Evolutionary conservation across 805 yeast genomes (phyloP), one percentile per base, ranked within the genome.

Genomic region (Wickerhamomyces chambardii): DNA sequence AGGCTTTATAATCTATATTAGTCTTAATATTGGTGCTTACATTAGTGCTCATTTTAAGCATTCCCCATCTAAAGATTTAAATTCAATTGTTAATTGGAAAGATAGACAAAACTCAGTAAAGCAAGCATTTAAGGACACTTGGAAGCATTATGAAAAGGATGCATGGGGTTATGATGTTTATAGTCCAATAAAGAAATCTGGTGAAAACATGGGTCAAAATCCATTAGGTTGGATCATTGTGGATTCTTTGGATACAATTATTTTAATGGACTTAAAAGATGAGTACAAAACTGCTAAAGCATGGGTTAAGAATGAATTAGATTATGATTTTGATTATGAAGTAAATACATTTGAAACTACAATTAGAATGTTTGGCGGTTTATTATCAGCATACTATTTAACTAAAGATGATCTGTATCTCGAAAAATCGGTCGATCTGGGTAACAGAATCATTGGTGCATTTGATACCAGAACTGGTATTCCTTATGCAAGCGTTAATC

Each of bases 141-240:
- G 95, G 95, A 63, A 63, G 19, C 81, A 79, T 35, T 89, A 89
- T 51, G 75, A 73, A 34, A 58, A 64, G 19, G 66, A 83, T 49
- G 96, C 83, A 0, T 85, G 94, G 89, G 95, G 95, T 7, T 68
- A 65, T 39, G 97, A 87, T 52, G 73, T 78, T 1, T 87, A 81
- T 49, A 64, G 66, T 29, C 95, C 96, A 0, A 50, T 82, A n/a
- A 54, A 70, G 7, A 71, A 75, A 34, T 56, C 46, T 1, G 84
- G 83, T 17, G 63, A 70, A 37, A 82, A 85, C 51, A 82, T 85
- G 86, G 87, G 90, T 5, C 74, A 78, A 33, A 46, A 66, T 35
- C 96, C 96, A 2, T 57, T 89, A 44, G 97, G 97, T 2, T 87
- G 96, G 95, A 83, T 87, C 52, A 78, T 87, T 48, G 92, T 89